Evolutionary conservation across 2,329 filamentous ascomycete species (phyloP), one percentile per base, ranked within the genome.

Genomic region (Penicillium sp.): DNA sequence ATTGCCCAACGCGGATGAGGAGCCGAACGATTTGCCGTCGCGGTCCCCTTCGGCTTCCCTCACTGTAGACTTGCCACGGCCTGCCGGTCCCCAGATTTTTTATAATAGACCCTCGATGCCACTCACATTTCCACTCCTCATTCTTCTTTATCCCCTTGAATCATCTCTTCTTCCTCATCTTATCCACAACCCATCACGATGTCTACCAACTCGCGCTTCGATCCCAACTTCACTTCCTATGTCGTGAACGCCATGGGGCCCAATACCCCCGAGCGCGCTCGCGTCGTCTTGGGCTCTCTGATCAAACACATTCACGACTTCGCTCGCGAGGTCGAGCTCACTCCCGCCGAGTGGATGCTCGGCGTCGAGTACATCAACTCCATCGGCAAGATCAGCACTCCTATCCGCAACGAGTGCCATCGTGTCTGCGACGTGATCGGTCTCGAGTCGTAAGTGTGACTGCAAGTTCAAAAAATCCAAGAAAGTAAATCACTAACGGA

Each of bases 241-340:
- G 87, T 90, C 72, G 79, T 91, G 67, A 81, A 88, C 58, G 80
- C 84, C 62, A 90, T 90, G 78, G 84, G 86, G 47, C 84, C 87
- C 63, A 84, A 88, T 63, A 83, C 84, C 11, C 76, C 80, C 46
- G 82, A 84, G 51, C 79, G 88, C 54, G 81, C 84, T 63, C 81
- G 85, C 53, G 76, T 82, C 58, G 77, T 91, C 63, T 75, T 91
- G 64, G 71, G 77, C 54, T 77, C 81, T 25, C 72, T 90, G 62
- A 85, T 90, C 71, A 78, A 75, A 44, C 87, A 91, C 74, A 78
- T 92, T 52, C 88, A 92, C 76, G 87, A 90, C 73, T 91, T 91
- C 69, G 81, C 84, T 50, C 84, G 88, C 51, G 88, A 92, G 66
- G 82, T 89, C 58, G 87, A 91, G 73, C 81, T 92, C 46, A 90